Evolutionary conservation across 2,329 filamentous ascomycete species (phyloP), one percentile per base, ranked within the genome.

Genomic region (Pseudomassariella vexata): DNA sequence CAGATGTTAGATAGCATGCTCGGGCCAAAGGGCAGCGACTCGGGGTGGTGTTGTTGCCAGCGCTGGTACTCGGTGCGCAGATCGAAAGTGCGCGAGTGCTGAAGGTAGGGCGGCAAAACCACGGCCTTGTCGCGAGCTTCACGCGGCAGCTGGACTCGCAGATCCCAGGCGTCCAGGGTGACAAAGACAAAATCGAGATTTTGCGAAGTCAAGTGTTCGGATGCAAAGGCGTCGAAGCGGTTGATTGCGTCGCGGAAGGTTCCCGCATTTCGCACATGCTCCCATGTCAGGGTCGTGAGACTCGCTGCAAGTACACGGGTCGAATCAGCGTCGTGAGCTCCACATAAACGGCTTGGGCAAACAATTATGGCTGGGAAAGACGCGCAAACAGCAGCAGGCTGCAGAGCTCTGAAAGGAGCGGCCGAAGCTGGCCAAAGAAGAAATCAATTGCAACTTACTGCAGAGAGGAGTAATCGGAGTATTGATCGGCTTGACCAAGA

Each of bases 101-200:
- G 92, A 38, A 98, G 76, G 61, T 98, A 98, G 8, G 90, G 85
- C 15, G 92, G 92, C 21, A 98, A 77, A 31, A 96, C 92, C 24
- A 96, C 92, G 46, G 89, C 85, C 73, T 98, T 98, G 68, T 98
- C 92, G 52, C 92, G 86, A 55, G 92, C 92, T 68, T 98, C 92
- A 43, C 92, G 86, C 28, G 92, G 92, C 55, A 98, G 77, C 71
- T 98, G 92, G 37, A 98, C 92, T 48, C 92, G 87, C 39, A 98
- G 79, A 59, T 98, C 92, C 92, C 92, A 98, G 27, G 90, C 89
- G 62, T 96, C 94, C 51, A 98, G 79, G 24, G 92, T 98, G 40
- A 98, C 92, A 60, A 98, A 98, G 44, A 94, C 89, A 58, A 98
- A 98, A 53, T 95, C 90, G 56, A 92, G 77, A 58, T 94, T 92